phyloP scores from a whole-genome alignment of 345 rosid species.

The Eucalyptus grandis region DNA sequence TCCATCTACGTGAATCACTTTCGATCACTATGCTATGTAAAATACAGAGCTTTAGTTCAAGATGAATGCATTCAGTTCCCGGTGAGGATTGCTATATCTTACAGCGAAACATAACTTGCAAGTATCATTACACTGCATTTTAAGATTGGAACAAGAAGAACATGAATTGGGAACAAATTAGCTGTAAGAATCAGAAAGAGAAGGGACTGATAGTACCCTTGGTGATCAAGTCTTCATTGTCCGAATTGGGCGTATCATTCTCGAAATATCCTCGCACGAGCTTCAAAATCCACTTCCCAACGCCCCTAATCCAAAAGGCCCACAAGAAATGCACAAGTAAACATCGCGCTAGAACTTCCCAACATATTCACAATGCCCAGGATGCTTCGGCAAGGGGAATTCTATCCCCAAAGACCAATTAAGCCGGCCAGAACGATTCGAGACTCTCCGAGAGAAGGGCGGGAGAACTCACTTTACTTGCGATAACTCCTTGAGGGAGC shows the following conservation, averaged over 20 bases:
- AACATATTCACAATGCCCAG: neutral
- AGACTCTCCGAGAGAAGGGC: neutral
- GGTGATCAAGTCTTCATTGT: constrained; percentile 30
- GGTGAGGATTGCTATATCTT: neutral
- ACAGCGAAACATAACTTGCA: neutral
- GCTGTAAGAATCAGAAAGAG: neutral
- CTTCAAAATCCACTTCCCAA: constrained; percentile 81
- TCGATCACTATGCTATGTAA: neutral
- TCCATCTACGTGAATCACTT: neutral
- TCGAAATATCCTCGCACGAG: constrained; percentile 57
- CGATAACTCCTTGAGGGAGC: constrained; percentile 65
- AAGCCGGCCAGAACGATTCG: neutral
- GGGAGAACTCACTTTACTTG: constrained; percentile 45
- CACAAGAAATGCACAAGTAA: neutral
- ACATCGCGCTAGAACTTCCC: neutral
- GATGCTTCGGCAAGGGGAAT: neutral
- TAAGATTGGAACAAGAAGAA: neutral
- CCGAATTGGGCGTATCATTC: constrained; percentile 26
- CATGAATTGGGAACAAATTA: neutral
- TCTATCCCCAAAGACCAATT: neutral
- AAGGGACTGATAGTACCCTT: constrained; percentile 18
- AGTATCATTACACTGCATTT: neutral
- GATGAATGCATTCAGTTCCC: neutral
- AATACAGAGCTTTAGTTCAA: neutral
- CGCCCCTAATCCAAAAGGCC: constrained; percentile 45